Evolutionary conservation across 352 stramenopile genomes (phyloP), one percentile per base, ranked within the genome.

Genomic region (Phytophthora quininea): DNA sequence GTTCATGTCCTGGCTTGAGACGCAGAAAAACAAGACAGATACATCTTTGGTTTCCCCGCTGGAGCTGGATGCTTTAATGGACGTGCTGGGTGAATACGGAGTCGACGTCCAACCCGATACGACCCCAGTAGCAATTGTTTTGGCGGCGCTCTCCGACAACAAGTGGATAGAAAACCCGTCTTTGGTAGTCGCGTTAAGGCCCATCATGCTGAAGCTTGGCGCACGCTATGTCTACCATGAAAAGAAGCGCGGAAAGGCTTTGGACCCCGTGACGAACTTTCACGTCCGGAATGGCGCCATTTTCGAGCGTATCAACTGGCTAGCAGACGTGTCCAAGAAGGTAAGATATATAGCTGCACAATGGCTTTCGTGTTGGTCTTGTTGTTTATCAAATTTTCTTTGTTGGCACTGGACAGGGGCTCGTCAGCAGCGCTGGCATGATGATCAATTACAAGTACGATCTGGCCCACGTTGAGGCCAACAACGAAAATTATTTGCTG

Each of bases 1-100:
- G 29, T 98, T 99, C 73, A 82, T 93, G 33, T 73, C 81, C 31
- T 99, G 96, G 96, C 78, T 99, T 10, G 69, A 93, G 69, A 96
- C 80, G 3, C 95, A 97, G 64, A 73, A 80, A 11, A 59, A 60
- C 31, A 85, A 79, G 30, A 60, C 37, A 9, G 66, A 79, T 38
- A 42, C 52, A 31, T 62, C 65, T 3, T 65, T 88, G 27, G 50
- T 91, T 30, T 63, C 74, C 3, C 55, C 71, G n/a, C 53, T 69
- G 1, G 58, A 79, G n/a, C 27, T 86, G 11, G 48, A 71, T 47
- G 54, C 42, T 5, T 64, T 90, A 8, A 59, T 75, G 1, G 58
- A 68, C 15, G 57, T 69, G 14, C 62, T 88, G 4, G 61, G 67
- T 8, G 54, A 69, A 33, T 58, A 55, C 52, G 54, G 66, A 2